These are phyloP conservation scores for Epichloe brachyelytri DNA, from an alignment of 2,329 filamentous ascomycete species.

Conservation along the genomic window DNA sequence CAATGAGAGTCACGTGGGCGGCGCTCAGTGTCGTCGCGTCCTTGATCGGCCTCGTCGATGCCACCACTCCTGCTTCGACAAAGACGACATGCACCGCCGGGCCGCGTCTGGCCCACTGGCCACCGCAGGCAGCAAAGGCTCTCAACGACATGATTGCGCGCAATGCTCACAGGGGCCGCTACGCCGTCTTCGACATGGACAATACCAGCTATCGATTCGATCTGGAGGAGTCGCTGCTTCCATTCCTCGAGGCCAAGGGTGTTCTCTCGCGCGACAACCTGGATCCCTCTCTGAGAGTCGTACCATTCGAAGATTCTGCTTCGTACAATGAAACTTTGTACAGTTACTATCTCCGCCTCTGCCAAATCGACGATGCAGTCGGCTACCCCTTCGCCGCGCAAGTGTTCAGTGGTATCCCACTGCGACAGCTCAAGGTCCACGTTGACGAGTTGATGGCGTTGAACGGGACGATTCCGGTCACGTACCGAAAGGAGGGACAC, in stretches of 20 bases:
- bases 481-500: conserved; percentile 22
- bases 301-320: conserved; percentile 28
- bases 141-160: conserved; percentile 24
- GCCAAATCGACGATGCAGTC: conserved; percentile 26
- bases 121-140: conserved; percentile 19
- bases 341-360: conserved; percentile 32
- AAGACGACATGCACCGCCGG: not conserved
- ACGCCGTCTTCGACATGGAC: conserved; percentile 32
- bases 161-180: conserved; percentile 25
- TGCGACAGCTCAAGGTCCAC: conserved; percentile 32
- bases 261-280: conserved; percentile 27
- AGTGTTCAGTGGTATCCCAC: conserved; percentile 27
- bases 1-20: not conserved
- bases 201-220: conserved; percentile 31
- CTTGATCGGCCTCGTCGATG: not conserved
- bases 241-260: conserved; percentile 28
- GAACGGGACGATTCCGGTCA: conserved; percentile 22
- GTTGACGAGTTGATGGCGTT: conserved; percentile 34
- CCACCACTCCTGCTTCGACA: not conserved
- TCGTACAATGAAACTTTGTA: conserved; percentile 27
- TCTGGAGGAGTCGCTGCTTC: conserved; percentile 29
- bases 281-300: conserved; percentile 26
- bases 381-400: conserved; percentile 32
- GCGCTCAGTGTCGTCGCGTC: not conserved
- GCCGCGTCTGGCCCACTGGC: conserved; percentile 19